Evolutionary conservation across 1,284 basidiomycete genomes (phyloP), one percentile per base, ranked within the genome.

Genomic region (Inonotus obliquus): DNA sequence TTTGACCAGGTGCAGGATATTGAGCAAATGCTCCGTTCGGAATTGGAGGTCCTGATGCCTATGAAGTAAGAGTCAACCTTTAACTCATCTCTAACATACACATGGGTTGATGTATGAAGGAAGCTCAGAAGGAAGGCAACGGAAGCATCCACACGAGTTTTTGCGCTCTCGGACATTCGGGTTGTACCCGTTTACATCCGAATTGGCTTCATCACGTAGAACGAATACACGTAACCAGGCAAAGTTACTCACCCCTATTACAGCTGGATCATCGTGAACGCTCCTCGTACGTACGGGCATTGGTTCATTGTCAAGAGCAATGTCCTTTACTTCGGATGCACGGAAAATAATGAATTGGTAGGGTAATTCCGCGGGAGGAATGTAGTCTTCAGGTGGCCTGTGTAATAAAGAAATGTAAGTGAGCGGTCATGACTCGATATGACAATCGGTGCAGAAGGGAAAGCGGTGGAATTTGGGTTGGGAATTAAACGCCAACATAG

Each of bases 261-360:
- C 86, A 17, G 89, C 89, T 17, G 89, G 89, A 72, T 91, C 89
- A 69, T 89, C 87, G 60, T 87, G 86, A 17, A 91, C 83, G 67
- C 79, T 89, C 57, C 83, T 78, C 29, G 59, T 54, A 48, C 79
- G 77, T 21, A 58, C 51, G 37, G 70, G 70, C 10, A 79, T 78
- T 29, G 79, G 67, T 2, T 81, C 80, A 65, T 90, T 86, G 67
- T 91, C 89, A 13, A 91, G 88, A 29, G 87, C 80, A 19, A 91
- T 77, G 68, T 91, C 89, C 68, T 91, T 91, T 65, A 91, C 89
- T 72, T 91, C 89, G 6, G 87, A 89, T 11, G 89, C 89, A 63
- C 87, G 87, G 76, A 91, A 91, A 65, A 91, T 89, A 74, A 91
- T 91, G 72, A 89, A 91, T 66, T 86, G 80, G 71, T 91, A 91